Conservation (phyloP, 2,329 filamentous ascomycete species). For the Ascochyta fabae region DNA sequence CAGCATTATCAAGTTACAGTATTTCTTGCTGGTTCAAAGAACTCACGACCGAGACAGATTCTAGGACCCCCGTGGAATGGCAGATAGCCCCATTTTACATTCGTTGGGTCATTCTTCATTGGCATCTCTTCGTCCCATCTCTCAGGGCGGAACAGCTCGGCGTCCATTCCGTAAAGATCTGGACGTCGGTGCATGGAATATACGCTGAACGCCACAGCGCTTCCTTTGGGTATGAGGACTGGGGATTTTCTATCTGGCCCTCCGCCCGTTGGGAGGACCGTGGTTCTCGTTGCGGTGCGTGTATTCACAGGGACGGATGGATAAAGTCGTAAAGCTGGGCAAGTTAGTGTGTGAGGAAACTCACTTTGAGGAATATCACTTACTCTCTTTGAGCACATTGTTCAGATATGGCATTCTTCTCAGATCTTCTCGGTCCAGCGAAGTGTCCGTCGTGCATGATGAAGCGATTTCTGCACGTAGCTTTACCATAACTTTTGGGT, state of each 20-base stretch:
- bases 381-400: background rate
- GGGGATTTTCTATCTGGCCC: constrained; percentile 34
- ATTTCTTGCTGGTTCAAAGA: too few relatives aligned
- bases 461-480: background rate
- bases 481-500: constrained; percentile 18
- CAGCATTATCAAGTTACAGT: too few relatives aligned
- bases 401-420: background rate
- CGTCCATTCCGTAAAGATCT: constrained; percentile 42
- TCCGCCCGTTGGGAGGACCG: constrained; percentile 37
- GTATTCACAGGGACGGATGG: constrained; percentile 37
- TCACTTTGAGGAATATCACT: background rate
- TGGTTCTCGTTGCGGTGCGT: constrained; percentile 33
- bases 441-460: too few relatives aligned
- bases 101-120: background rate
- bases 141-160: constrained; percentile 36
- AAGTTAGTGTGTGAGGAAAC: too few relatives aligned
- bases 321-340: constrained; percentile 27
- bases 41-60: constrained; percentile 13
- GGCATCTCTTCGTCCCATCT: constrained; percentile 37
- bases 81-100: constrained; percentile 29
- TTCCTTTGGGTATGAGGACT: constrained; percentile 34
- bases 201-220: constrained; percentile 13
- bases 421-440: background rate
- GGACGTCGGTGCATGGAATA: constrained; percentile 35
- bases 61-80: constrained; percentile 35